Evolutionary conservation across 2,329 filamentous ascomycete genomes (phyloP).

Genomic region (Colletotrichum paranaense): DNA sequence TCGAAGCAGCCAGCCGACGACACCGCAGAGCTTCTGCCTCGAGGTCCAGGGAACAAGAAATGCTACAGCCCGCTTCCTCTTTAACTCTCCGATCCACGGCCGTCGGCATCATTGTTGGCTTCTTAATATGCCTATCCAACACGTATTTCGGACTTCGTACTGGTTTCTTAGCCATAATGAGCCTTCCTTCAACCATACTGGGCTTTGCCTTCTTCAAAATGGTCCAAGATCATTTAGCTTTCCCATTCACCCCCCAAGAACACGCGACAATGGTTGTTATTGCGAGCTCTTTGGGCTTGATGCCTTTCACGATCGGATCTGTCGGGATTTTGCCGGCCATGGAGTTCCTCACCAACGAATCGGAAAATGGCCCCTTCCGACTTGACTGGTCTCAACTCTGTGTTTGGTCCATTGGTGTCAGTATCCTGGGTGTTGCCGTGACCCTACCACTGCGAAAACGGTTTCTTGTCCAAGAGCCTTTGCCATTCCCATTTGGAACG

Average conservation of each 20-base stretch:
- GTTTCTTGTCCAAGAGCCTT: conserved; percentile 1
- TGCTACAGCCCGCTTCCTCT: not conserved
- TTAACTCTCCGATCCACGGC: not conserved
- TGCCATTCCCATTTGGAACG: conserved; percentile 4
- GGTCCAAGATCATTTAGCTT: not conserved
- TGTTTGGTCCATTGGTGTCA: conserved; percentile 9
- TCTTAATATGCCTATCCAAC: not conserved
- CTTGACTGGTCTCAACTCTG: not conserved
- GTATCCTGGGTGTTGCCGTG: not conserved
- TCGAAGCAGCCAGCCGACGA: too few relatives aligned
- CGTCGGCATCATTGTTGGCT: not conserved
- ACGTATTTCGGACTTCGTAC: conserved; percentile 5
- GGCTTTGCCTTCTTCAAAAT: not conserved
- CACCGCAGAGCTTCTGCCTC: not conserved
- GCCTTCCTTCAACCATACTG: not conserved
- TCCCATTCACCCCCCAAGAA: not conserved
- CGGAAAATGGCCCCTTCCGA: not conserved
- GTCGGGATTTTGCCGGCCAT: conserved; percentile 1
- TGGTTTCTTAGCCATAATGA: conserved; percentile 5
- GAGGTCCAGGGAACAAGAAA: not conserved
- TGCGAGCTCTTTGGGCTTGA: conserved; percentile 1
- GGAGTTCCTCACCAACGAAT: not conserved
- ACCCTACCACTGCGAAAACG: not conserved
- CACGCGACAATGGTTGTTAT: not conserved
- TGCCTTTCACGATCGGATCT: conserved; percentile 4